Base-by-base conservation (phyloP, 345 rosid genomes). In the Psidium guajava region DNA sequence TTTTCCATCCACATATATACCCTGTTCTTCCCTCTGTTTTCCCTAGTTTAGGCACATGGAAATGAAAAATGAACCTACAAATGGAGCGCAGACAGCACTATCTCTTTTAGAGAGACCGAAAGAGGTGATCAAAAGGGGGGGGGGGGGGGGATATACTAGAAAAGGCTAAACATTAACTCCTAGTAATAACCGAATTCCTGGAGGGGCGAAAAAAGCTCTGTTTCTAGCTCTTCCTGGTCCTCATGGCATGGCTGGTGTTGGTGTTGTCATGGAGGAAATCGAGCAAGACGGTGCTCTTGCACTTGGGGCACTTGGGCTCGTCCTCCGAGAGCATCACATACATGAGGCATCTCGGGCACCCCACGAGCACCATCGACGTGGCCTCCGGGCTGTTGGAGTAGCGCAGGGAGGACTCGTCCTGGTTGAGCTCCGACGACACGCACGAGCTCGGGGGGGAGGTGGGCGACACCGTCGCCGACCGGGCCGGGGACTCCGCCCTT, bases 381-480 rank as follows among this genome's bases (percentile, higher is more conserved):
- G 98, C 90, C 87, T 96, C 99, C n/a, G 99, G 99, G 89, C 98
- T 96, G 88, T 89, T 93, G 0, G 92, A 87, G 90, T 91, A 88
- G 84, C 90, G 84, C 52, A 55, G 86, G 74, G 51, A 47, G 27
- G 82, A 74, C 15, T 59, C 83, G 27, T 91, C 94, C 18, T 90
- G 92, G 91, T 90, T 90, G 88, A 86, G 32, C 93, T 97, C 99
- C 1, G 96, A 93, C 8, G 99, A 97, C 83, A 97, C 92, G 20
- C 99, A 97, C 5, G 99, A 96, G 93, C 93, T 97, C n/a, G 94
- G 97, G 0, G 98, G 98, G 40, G 99, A 95, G 16, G 90, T 92
- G 4, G 99, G 98, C 18, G 98, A 96, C 18, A 90, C 91, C 0
- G 98, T 90, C 0, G 93, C 93, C 3, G 98, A 93, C 64, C 92